Conservation (phyloP, 805 yeast genomes). For the Peterozyma toletana region DNA sequence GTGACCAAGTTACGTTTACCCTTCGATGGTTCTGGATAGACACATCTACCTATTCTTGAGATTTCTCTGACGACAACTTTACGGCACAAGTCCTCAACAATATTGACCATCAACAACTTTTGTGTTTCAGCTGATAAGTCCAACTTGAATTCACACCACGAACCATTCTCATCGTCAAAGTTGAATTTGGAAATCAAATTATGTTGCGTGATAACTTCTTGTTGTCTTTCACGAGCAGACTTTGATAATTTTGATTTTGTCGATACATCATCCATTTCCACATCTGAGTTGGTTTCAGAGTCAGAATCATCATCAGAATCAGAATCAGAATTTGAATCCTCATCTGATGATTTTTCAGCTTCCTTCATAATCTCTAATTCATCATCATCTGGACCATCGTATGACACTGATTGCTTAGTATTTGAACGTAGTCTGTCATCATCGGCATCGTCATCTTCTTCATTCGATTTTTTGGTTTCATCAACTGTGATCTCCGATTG, state of each 20-base stretch:
- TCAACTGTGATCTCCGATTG: conserved; percentile 32
- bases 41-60: conserved; percentile 86
- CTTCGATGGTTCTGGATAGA: conserved; percentile 66
- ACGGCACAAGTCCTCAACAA: conserved; percentile 87
- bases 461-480: conserved; percentile 22
- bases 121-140: conserved; percentile 81
- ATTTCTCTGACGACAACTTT: conserved; percentile 89
- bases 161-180: conserved; percentile 83
- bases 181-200: conserved; percentile 70
- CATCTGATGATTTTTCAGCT: conserved; percentile 75
- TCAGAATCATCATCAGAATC: conserved; percentile 28
- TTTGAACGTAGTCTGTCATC: conserved; percentile 55
- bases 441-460: conserved; percentile 52
- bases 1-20: conserved; percentile 79
- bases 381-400: conserved; percentile 93
- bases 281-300: conserved; percentile 33
- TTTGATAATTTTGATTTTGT: conserved; percentile 34
- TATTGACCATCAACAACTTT: conserved; percentile 94
- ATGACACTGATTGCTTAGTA: conserved; percentile 81
- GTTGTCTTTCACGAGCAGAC: conserved; percentile 77
- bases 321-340: conserved; percentile 36
- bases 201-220: conserved; percentile 69
- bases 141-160: conserved; percentile 88
- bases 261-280: conserved; percentile 22
- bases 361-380: conserved; percentile 84